A percentile compares a stretch with the other conserved stretches of the same genome.
Evolutionary conservation across 768 basidiomycete species (phyloP).

Genomic region (Pleurotus pulmonarius): DNA sequence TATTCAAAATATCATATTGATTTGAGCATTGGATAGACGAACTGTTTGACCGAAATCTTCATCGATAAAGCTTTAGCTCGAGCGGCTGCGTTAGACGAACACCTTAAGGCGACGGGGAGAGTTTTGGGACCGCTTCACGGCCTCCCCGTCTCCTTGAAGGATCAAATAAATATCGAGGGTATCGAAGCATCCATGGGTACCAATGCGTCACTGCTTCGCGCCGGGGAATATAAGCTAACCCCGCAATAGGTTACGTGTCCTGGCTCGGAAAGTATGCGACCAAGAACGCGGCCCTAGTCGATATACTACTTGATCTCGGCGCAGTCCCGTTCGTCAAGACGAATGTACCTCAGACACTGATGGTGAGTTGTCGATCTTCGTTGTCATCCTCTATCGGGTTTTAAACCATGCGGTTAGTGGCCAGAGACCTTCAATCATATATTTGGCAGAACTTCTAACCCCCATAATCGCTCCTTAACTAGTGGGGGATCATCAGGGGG

Average conservation of each 20-base stretch:
- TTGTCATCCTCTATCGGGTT: background rate
- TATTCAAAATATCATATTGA: too few relatives aligned
- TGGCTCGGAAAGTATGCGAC: conserved; percentile 62
- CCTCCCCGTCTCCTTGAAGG: conserved; percentile 71
- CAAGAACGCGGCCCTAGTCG: conserved; percentile 58
- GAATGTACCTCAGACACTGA: conserved; percentile 75
- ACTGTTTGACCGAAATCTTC: conserved; percentile 84
- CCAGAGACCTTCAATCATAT: conserved; percentile 75
- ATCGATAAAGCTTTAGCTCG: conserved; percentile 63
- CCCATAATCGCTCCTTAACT: conserved; percentile 67
- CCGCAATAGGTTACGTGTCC: conserved; percentile 58
- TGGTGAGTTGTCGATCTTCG: conserved; percentile 38
- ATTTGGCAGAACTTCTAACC: conserved; percentile 78
- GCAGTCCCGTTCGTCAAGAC: conserved; percentile 72
- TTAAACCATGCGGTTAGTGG: conserved; percentile 41
- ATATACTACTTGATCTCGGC: conserved; percentile 63
- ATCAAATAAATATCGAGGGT: conserved; percentile 67
- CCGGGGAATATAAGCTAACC: background rate
- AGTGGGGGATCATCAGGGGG: conserved; percentile 84
- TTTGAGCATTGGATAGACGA: conserved; percentile 41
- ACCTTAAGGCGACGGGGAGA: conserved; percentile 57
- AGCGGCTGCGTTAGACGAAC: conserved; percentile 64
- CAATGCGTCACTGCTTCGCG: background rate
- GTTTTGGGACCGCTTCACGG: conserved; percentile 73
- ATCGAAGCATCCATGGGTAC: conserved; percentile 42